These are phyloP conservation scores for Pleodorina starrii DNA, from an alignment of 139 green algal species.

Conservation along the genomic window DNA sequence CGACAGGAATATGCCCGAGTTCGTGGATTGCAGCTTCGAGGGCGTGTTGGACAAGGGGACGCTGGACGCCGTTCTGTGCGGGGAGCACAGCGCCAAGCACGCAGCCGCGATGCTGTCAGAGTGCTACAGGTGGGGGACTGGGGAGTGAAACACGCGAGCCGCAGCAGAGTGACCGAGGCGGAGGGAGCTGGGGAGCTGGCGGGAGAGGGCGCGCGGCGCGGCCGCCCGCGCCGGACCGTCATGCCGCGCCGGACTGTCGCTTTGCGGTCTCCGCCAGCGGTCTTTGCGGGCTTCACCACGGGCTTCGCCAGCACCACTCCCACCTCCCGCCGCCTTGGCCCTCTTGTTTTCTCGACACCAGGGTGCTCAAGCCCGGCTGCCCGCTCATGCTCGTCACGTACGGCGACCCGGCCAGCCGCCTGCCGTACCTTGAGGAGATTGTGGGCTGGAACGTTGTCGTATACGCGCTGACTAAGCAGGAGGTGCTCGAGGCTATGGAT, in stretches of 20 bases:
- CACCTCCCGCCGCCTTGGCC: too few species aligned
- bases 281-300: too few species aligned
- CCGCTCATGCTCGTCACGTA: constrained; percentile 54
- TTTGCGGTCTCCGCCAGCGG: too few species aligned
- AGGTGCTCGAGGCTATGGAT: constrained; percentile 40
- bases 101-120: constrained; percentile 44
- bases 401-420: constrained; percentile 49
- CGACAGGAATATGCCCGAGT: constrained; percentile 56
- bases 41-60: constrained; percentile 75
- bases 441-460: background rate
- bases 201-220: too few species aligned
- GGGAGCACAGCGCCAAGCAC: constrained; percentile 13
- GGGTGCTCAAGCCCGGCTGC: constrained; percentile 48
- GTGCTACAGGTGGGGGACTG: constrained; percentile 48
- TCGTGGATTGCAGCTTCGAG: constrained; percentile 50
- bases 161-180: too few species aligned
- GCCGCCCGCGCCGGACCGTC: too few species aligned
- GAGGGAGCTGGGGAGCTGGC: too few species aligned
- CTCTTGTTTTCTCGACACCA: background rate
- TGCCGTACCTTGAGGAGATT: constrained; percentile 44
- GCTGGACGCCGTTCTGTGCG: constrained; percentile 67
- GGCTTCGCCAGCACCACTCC: too few species aligned
- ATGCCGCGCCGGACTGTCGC: too few species aligned
- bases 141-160: too few species aligned
- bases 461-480: constrained; percentile 44